Conservation (phyloP, 2,329 filamentous ascomycete species). For the Diaporthe amygdali region DNA sequence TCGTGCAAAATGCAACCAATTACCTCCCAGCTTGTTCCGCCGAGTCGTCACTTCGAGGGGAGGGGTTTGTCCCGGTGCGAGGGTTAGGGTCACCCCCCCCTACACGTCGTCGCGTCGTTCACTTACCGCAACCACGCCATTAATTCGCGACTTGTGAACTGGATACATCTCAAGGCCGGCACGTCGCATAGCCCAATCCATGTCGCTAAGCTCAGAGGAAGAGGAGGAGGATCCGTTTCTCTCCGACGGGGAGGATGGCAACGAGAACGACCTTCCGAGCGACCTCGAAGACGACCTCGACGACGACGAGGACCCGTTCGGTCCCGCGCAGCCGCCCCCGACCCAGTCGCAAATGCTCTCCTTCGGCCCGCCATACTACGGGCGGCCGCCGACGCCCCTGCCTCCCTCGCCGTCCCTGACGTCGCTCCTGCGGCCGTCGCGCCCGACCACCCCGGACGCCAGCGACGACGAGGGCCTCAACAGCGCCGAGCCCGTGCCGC, state of each 20-base stretch:
- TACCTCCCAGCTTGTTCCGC: no score
- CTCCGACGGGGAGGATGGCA: slow-evolving; percentile 22
- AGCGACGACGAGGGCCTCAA: slow-evolving; percentile 74
- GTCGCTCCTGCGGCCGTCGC: slow-evolving; percentile 85
- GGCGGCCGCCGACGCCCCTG: slow-evolving; percentile 90
- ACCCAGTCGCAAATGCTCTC: slow-evolving; percentile 56
- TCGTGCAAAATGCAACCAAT: no score
- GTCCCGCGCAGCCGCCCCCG: slow-evolving; percentile 46
- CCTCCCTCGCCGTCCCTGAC: slow-evolving; percentile 93
- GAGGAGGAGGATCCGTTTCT: slow-evolving; percentile 31
- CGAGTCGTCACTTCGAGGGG: no score
- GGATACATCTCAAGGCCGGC: background rate
- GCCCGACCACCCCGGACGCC: slow-evolving; percentile 91
- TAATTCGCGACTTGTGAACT: background rate
- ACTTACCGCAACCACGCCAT: no score
- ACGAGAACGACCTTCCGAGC: slow-evolving; percentile 21
- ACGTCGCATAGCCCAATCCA: slow-evolving; percentile 18
- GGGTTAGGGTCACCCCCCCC: no score
- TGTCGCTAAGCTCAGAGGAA: slow-evolving; percentile 35
- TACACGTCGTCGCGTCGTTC: background rate
- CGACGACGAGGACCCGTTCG: slow-evolving; percentile 39
- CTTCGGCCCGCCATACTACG: slow-evolving; percentile 90
- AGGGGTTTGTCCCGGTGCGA: no score
- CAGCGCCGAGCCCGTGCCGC: slow-evolving; percentile 68
- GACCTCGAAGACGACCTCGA: slow-evolving; percentile 34